Base-by-base conservation (phyloP, 2,329 filamentous ascomycete genomes). In the Ceratocystiopsis brevicomis region DNA sequence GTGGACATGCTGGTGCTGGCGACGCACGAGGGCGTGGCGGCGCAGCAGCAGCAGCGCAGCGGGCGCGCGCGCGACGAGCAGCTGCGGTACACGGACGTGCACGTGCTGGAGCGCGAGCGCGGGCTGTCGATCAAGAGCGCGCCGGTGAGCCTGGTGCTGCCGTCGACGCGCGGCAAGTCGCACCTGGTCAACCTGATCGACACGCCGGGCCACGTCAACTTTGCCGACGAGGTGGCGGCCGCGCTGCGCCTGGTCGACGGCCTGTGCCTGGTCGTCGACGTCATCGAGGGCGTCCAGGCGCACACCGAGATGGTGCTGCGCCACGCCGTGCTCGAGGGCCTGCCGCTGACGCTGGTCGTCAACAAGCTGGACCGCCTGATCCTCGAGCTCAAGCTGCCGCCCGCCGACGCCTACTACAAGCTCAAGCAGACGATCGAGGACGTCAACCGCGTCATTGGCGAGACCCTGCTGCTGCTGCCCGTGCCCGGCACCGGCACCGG, bases 281-380 rank as follows among this genome's bases (percentile, higher is more conserved):
- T 95, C 18, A 84, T 98, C 1, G 90, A 98, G 60, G 90, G 90
- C n/a, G 87, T 98, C n/a, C 90, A 96, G 63, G 73, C 90, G 53
- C 94, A 94, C 59, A 93, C 90, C 0, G 88, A 98, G 62, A 83
- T 95, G 58, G 87, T 94, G 53, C 95, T 98, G 63, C 93, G 85
- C 62, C 85, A 98, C 59, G 87, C 87, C 3, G 81, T 95, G 3
- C 68, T 94, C 25, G 84, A 95, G 57, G 83, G 86, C 53, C 68
- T 96, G 5, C 88, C 90, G 1, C 63, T 98, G 52, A 90, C 85
- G 0, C 66, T 98, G 48, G 76, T 98, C 44, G 72, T 98, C 62
- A 98, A 96, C 70, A 98, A 98, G 65, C 81, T 98, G 76, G 90
- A 98, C 54, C 78, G 90, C 19, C 65, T 98, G 47, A 94, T 98